These are phyloP conservation scores for Fraxinus ornus DNA, from an alignment of 305 asterid species.

Conservation along the genomic window DNA sequence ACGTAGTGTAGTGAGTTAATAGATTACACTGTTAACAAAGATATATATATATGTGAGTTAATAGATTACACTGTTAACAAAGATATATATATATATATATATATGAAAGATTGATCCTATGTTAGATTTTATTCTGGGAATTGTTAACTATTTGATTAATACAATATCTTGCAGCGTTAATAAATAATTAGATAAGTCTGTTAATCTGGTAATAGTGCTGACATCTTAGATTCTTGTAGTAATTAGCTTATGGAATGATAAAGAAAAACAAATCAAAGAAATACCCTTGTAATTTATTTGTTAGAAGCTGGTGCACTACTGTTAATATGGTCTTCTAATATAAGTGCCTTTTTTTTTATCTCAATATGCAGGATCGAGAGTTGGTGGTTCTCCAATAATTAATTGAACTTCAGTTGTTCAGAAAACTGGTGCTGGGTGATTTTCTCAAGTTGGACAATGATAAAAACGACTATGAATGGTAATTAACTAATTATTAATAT, in stretches of 20 bases:
- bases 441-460: constrained; percentile 90
- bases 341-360: constrained; percentile 3
- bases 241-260: too few relatives aligned
- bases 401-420: constrained; percentile 19
- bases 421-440: constrained; percentile 73
- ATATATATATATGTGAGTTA: too few relatives aligned
- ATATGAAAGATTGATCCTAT: too few relatives aligned
- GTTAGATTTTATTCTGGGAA: constrained; percentile 30
- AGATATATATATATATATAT: too few relatives aligned
- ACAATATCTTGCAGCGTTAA: neutral
- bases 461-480: constrained; percentile 97
- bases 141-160: constrained; percentile 19
- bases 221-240: too few relatives aligned
- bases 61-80: too few relatives aligned
- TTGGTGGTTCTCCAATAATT: constrained; percentile 31
- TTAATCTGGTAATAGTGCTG: too few relatives aligned
- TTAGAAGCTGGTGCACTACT: neutral
- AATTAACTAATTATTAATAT: constrained; percentile 16
- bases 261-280: neutral
- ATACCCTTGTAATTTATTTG: constrained; percentile 12
- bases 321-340: neutral
- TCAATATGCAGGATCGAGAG: constrained; percentile 53
- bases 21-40: too few relatives aligned
- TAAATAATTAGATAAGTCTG: too few relatives aligned
- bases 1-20: too few relatives aligned